Evolutionary conservation across 139 green algal genomes (phyloP).

Genomic region (Nannochloris sp.): DNA sequence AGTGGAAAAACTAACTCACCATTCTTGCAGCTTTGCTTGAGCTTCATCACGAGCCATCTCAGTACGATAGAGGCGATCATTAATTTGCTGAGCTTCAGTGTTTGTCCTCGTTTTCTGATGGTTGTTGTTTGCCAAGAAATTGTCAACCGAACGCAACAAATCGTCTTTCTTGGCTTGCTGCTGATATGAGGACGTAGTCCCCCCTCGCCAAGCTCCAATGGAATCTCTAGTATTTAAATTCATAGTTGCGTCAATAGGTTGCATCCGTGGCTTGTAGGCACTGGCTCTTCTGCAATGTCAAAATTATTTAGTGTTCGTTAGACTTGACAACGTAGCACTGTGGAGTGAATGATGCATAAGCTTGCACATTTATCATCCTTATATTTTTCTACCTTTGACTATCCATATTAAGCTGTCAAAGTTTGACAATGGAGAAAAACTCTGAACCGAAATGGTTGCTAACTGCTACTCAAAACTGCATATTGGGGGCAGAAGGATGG

Average conservation of each 20-base stretch:
- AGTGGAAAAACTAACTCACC: background rate
- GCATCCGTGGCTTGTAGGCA: background rate
- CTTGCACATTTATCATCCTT: no score
- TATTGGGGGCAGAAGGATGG: no score
- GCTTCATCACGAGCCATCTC: background rate
- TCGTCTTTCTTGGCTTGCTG: background rate
- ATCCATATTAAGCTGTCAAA: background rate
- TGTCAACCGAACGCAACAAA: background rate
- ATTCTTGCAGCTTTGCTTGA: background rate
- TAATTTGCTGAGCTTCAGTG: background rate
- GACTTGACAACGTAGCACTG: background rate
- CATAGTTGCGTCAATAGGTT: background rate
- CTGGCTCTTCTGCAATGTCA: background rate
- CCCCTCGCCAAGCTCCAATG: background rate
- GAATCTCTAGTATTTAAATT: background rate
- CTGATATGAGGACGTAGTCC: background rate
- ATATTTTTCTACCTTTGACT: background rate
- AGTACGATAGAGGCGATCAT: background rate
- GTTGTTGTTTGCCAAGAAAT: background rate
- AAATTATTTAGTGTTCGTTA: background rate
- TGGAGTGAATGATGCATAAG: no score
- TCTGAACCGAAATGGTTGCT: no score
- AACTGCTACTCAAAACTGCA: no score
- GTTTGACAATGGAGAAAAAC: no score
- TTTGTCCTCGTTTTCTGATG: background rate